Percentiles rank a stretch among this genome's conserved stretches.
Evolutionary conservation across 2,329 filamentous ascomycete species (phyloP).

Genomic region (Emmonsiellopsis sp.): DNA sequence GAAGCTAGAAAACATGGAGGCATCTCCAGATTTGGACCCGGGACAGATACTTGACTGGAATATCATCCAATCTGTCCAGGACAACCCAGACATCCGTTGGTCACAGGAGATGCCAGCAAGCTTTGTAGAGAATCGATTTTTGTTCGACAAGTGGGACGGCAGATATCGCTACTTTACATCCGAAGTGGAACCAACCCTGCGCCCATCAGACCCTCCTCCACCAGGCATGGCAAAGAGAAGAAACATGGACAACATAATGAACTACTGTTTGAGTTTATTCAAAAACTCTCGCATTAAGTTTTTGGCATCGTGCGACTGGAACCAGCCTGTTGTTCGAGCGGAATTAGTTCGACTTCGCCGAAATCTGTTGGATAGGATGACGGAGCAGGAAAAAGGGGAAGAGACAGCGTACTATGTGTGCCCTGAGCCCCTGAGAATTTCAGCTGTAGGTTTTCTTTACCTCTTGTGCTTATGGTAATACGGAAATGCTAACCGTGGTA

Average conservation of each 20-base stretch:
- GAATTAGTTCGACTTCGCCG: slow-evolving; percentile 66
- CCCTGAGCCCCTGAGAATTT: slow-evolving; percentile 67
- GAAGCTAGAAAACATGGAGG: slow-evolving; percentile 6
- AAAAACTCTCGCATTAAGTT: slow-evolving; percentile 46
- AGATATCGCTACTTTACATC: slow-evolving; percentile 48
- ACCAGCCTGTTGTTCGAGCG: slow-evolving; percentile 75
- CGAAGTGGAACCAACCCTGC: slow-evolving; percentile 21
- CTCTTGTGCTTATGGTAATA: neutral
- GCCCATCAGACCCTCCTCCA: slow-evolving; percentile 26
- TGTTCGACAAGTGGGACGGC: slow-evolving; percentile 49
- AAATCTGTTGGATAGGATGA: slow-evolving; percentile 66
- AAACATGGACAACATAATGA: slow-evolving; percentile 58
- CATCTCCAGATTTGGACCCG: slow-evolving; percentile 2
- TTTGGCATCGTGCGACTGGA: slow-evolving; percentile 43
- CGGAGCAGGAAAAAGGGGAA: slow-evolving; percentile 41
- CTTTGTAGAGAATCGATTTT: slow-evolving; percentile 40
- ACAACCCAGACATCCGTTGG: slow-evolving; percentile 36
- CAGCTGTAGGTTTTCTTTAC: slow-evolving; percentile 49
- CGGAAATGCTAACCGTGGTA: slow-evolving; percentile 22
- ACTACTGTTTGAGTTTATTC: slow-evolving; percentile 74
- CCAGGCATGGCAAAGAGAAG: slow-evolving; percentile 25
- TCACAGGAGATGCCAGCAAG: slow-evolving; percentile 28
- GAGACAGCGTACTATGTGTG: slow-evolving; percentile 57
- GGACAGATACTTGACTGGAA: slow-evolving; percentile 36
- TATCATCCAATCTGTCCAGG: slow-evolving; percentile 24